Conservation (phyloP, 2,329 filamentous ascomycete species). For the Sporothrix mexicana region DNA sequence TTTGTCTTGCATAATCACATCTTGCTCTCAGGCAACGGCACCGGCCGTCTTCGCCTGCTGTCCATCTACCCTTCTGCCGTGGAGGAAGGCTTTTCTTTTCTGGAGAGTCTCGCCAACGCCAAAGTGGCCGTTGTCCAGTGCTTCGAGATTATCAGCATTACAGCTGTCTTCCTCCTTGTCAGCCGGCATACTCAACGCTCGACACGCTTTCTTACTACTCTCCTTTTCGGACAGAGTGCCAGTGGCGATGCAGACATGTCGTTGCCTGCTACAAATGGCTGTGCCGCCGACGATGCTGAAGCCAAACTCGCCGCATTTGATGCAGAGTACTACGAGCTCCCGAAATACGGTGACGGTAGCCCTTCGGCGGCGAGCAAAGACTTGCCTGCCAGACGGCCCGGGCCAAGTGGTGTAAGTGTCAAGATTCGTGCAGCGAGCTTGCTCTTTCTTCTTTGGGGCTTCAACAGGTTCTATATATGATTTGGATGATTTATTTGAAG, state of each 20-base stretch:
- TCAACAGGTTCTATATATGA: constrained; percentile 23
- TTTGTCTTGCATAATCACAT: constrained; percentile 67
- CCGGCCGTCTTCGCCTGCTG: constrained; percentile 52
- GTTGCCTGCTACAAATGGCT: not conserved
- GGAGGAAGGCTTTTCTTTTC: not conserved
- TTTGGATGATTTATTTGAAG: not conserved
- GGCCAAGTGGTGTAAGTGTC: not conserved
- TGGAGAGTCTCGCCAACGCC: not conserved
- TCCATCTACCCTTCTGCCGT: constrained; percentile 3
- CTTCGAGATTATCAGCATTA: constrained; percentile 22
- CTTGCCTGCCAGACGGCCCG: not conserved
- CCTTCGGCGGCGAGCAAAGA: not conserved
- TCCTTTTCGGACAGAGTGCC: constrained; percentile 12
- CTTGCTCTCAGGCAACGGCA: constrained; percentile 65
- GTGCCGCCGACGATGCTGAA: not conserved
- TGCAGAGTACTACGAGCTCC: constrained; percentile 2
- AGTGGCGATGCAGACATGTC: not conserved
- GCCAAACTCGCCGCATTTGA: not conserved
- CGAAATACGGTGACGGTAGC: not conserved
- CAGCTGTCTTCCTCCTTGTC: constrained; percentile 14
- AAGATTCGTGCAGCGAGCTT: not conserved
- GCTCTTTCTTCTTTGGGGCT: constrained; percentile 17
- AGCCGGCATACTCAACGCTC: constrained; percentile 15
- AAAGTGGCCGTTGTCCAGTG: not conserved
- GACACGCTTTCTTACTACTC: not conserved